A percentile compares a stretch with the other conserved stretches of the same genome.
phyloP scores from a whole-genome alignment of 495 filamentous ascomycete species.

The Articulospora tetracladia region DNA sequence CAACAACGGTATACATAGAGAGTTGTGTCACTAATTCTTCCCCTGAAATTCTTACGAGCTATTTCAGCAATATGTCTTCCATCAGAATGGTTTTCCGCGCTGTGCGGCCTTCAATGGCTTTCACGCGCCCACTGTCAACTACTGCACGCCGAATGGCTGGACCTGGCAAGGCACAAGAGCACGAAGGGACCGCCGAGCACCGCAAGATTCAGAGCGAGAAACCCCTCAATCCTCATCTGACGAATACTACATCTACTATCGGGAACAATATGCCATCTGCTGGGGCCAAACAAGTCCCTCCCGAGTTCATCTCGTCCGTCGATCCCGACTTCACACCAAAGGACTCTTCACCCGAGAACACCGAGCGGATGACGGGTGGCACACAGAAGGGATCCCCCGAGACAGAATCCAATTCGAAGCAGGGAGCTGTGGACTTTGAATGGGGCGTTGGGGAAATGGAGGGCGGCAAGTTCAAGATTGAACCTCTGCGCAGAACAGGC shows the following conservation, averaged over 20 bases:
- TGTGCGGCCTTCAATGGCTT: conserved; percentile 28
- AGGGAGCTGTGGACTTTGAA: conserved; percentile 90
- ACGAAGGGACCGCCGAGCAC: conserved; percentile 43
- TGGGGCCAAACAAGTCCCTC: conserved; percentile 52
- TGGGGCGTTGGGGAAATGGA: conserved; percentile 89
- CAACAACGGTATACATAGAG: background rate
- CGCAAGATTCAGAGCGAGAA: conserved; percentile 51
- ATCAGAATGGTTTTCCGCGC: conserved; percentile 32
- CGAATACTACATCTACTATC: conserved; percentile 62
- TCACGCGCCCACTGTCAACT: conserved; percentile 15
- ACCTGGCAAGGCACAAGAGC: conserved; percentile 19
- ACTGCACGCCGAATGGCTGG: conserved; percentile 17
- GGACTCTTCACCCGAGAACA: conserved; percentile 54
- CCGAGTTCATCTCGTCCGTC: conserved; percentile 55
- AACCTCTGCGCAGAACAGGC: conserved; percentile 75
- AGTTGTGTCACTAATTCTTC: background rate
- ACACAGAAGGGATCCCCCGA: conserved; percentile 20
- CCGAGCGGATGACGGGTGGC: conserved; percentile 27
- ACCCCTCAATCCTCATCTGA: conserved; percentile 55
- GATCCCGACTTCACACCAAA: conserved; percentile 53
- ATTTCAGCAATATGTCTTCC: conserved; percentile 32
- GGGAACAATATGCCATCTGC: conserved; percentile 58
- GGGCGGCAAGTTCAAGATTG: conserved; percentile 81
- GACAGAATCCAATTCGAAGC: conserved; percentile 39
- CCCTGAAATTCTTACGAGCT: background rate